These are phyloP conservation scores for Cryptosporidium parvum DNA, from an alignment of 169 alveolate genomes.

Conservation along the genomic window DNA sequence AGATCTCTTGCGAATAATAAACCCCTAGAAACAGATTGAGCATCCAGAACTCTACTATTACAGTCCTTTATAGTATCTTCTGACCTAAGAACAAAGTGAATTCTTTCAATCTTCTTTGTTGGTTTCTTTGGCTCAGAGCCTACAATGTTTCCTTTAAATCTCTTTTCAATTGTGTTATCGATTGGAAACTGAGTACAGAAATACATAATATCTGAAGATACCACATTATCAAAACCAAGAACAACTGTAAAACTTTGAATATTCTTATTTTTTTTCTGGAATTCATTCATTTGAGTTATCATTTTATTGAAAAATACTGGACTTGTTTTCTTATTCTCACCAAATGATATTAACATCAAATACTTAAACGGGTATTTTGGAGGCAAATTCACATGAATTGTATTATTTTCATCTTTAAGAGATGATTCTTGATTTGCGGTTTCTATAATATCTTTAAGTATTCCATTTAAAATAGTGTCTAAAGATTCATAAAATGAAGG, in stretches of 20 bases:
- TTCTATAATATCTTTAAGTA: conserved; percentile 1
- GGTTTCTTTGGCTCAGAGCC: conserved; percentile 3
- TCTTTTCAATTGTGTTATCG: neutral
- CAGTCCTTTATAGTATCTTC: conserved; percentile 31
- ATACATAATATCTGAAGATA: conserved; percentile 24
- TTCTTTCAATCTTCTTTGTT: neutral
- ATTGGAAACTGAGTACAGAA: conserved; percentile 62
- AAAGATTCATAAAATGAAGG: conserved; percentile 8
- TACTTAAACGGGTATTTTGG: conserved; percentile 17
- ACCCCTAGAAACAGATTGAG: conserved; percentile 24
- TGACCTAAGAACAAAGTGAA: neutral
- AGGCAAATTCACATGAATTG: conserved; percentile 29
- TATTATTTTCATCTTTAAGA: conserved; percentile 12
- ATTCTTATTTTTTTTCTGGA: conserved; percentile 22
- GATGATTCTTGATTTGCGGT: conserved; percentile 11
- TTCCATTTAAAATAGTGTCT: conserved; percentile 29
- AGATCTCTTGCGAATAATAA: conserved; percentile 81
- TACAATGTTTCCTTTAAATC: conserved; percentile 38
- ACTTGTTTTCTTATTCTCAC: neutral
- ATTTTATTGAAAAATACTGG: conserved; percentile 22
- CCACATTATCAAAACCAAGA: conserved; percentile 29
- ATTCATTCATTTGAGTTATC: neutral
- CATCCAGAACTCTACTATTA: neutral
- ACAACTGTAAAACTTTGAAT: conserved; percentile 32
- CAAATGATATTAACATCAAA: conserved; percentile 26